Evolutionary conservation across 306 rosid species (phyloP), one percentile per base, ranked within the genome.

Genomic region (Lathyrus oleraceus): DNA sequence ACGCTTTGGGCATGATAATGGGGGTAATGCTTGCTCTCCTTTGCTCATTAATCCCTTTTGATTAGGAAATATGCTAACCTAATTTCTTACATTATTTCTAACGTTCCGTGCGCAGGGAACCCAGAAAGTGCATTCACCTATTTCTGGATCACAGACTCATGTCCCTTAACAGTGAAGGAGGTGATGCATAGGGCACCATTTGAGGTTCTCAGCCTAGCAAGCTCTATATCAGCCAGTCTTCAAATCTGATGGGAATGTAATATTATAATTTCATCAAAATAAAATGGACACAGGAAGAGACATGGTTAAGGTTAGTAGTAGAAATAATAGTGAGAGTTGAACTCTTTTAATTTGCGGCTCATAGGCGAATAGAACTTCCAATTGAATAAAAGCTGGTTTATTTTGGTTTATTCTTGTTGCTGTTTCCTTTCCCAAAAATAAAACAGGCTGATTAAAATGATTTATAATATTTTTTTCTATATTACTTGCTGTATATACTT

Each of bases 81-180:
- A 35, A 15, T 61, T 53, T 49, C 63, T 28, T 69, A 8, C 44
- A 51, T 53, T 51, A 36, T 23, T 44, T 75, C 20, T 65, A 17
- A 36, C 30, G 59, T 78, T 59, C 23, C 14, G 69, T 72, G 40
- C 16, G 39, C 90, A 94, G 99, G 95, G 79, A 67, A 81, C 64
- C 95, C 96, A 5, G 92, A 79, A 82, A 67, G 69, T 14, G 97
- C 87, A 35, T 85, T 94, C 69, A 74, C 86, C 20, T 94, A 86
- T 83, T 94, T 94, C 81, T 91, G 99, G 99, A 91, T 94, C 63
- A 87, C 99, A 54, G 99, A 94, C 73, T 94, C 97, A 27, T 94
- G 97, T 67, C 97, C 99, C 21, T 47, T 82, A 72, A 89, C 99
- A 0, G 96, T 85, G 71, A 85, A 76, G 73, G 91, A 83, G 13